Percentiles rank a stretch among this genome's conserved stretches.
Evolutionary conservation across 176 grass and related monocot genomes (phyloP).

Genomic region (Rhynchospora breviuscula): DNA sequence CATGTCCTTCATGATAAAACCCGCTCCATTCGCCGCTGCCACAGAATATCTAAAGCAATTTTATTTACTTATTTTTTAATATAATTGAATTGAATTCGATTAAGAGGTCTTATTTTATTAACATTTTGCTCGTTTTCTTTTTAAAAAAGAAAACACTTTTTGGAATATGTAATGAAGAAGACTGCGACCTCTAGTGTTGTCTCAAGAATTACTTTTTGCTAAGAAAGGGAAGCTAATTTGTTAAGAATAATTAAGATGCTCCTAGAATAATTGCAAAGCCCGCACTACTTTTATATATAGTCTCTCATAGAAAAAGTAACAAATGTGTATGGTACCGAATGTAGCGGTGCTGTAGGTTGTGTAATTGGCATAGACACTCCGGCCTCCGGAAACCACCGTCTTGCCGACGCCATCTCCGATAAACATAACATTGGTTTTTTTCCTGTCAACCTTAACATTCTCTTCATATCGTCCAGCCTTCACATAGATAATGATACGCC

Average conservation of each 20-base stretch:
- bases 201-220: neutral
- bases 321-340: slow-evolving; percentile 26
- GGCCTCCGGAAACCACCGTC: slow-evolving; percentile 29
- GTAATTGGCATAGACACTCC: slow-evolving; percentile 34
- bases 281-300: neutral
- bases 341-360: slow-evolving; percentile 44
- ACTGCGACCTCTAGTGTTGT: neutral
- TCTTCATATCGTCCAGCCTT: slow-evolving; percentile 36
- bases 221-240: slow-evolving; percentile 1
- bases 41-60: neutral
- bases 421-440: slow-evolving; percentile 48
- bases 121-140: neutral
- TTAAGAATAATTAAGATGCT: slow-evolving; percentile 3
- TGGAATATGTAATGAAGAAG: neutral
- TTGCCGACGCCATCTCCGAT: slow-evolving; percentile 32
- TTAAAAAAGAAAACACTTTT: neutral
- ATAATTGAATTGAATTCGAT: neutral
- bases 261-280: neutral
- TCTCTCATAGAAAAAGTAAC: neutral
- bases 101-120: neutral
- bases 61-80: neutral
- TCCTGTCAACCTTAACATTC: slow-evolving; percentile 36
- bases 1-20: slow-evolving; percentile 55
- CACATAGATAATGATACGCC: slow-evolving; percentile 38
- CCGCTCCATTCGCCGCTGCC: slow-evolving; percentile 31